A percentile compares a stretch with the other conserved stretches of the same genome.
These are phyloP conservation scores for Dissoconium aciculare DNA, from an alignment of 2,329 filamentous ascomycete genomes.

Conservation along the genomic window DNA sequence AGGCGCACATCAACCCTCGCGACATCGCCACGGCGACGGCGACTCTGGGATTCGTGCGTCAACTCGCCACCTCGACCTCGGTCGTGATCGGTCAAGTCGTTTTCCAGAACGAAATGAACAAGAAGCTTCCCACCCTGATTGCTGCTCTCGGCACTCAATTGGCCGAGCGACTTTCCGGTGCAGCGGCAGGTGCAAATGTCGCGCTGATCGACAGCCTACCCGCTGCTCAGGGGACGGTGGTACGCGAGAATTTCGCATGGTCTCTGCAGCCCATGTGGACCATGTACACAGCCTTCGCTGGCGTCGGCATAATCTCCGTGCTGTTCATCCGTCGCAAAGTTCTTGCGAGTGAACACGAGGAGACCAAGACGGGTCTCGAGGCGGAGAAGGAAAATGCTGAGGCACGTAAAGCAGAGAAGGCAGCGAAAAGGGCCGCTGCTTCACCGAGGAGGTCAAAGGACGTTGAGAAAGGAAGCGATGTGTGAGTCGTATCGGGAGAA, in stretches of 20 bases:
- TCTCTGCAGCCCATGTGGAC: slow-evolving; percentile 36
- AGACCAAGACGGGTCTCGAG: slow-evolving; percentile 36
- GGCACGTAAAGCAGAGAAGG: slow-evolving; percentile 21
- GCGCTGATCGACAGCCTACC: slow-evolving; percentile 40
- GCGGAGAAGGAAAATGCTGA: slow-evolving; percentile 27
- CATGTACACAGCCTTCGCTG: slow-evolving; percentile 31
- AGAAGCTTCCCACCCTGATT: slow-evolving; percentile 36
- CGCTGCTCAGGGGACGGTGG: slow-evolving; percentile 29
- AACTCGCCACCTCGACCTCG: slow-evolving; percentile 51
- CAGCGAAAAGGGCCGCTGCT: no score
- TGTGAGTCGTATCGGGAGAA: no score
- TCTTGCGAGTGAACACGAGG: slow-evolving; percentile 30
- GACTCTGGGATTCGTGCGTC: slow-evolving; percentile 52
- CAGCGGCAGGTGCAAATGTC: slow-evolving; percentile 46
- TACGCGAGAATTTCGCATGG: slow-evolving; percentile 30
- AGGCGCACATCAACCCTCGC: slow-evolving; percentile 44
- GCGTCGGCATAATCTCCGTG: slow-evolving; percentile 25
- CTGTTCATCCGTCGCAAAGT: slow-evolving; percentile 30
- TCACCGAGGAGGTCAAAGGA: no score
- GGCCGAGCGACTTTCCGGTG: slow-evolving; percentile 41
- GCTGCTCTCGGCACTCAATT: slow-evolving; percentile 37
- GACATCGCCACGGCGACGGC: slow-evolving; percentile 57
- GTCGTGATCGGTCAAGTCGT: slow-evolving; percentile 64
- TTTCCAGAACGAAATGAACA: slow-evolving; percentile 60
- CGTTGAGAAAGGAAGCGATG: no score